A percentile compares a stretch with the other conserved stretches of the same genome.
Conservation (phyloP, 805 yeast species). For the Debaryomyces hansenii region DNA sequence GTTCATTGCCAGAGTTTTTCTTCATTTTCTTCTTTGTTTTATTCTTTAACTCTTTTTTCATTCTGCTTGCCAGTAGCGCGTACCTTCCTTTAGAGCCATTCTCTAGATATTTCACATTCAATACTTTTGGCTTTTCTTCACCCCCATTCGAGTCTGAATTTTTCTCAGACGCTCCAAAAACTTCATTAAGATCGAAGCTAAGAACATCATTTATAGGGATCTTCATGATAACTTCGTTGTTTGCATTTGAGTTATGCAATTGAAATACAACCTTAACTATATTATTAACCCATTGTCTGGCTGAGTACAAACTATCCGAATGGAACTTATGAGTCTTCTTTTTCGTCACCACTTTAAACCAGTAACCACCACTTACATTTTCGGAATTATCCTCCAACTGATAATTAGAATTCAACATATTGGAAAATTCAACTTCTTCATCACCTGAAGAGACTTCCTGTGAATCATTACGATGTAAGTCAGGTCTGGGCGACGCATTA, state of each 20-base stretch:
- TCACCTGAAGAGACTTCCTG: conserved; percentile 14
- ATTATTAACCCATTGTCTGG: conserved; percentile 76
- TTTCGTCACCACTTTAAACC: conserved; percentile 62
- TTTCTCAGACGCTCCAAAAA: conserved; percentile 8
- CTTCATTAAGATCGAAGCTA: conserved; percentile 52
- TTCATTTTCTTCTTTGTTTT: conserved; percentile 5
- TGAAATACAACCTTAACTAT: conserved; percentile 74
- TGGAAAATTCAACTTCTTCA: conserved; percentile 23
- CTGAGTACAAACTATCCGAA: conserved; percentile 72
- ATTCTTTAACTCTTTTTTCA: conserved; percentile 7
- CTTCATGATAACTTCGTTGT: conserved; percentile 71
- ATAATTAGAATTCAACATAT: conserved; percentile 9
- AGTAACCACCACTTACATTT: conserved; percentile 30
- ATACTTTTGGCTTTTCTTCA: conserved; percentile 13
- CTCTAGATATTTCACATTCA: conserved; percentile 56
- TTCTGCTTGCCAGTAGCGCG: conserved; percentile 2
- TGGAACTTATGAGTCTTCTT: conserved; percentile 60
- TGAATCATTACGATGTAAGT: conserved; percentile 8
- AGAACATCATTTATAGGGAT: conserved; percentile 71
- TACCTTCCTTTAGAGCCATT: conserved; percentile 5
- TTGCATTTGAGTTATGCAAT: conserved; percentile 59
- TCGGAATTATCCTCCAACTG: conserved; percentile 27
- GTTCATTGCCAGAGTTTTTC: neutral
- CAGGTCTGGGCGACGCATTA: neutral
- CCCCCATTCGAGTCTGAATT: conserved; percentile 8